A percentile compares a stretch with the other conserved stretches of the same genome.
These are phyloP conservation scores for Abelmoschus esculentus DNA, from an alignment of 345 rosid species.

Conservation along the genomic window DNA sequence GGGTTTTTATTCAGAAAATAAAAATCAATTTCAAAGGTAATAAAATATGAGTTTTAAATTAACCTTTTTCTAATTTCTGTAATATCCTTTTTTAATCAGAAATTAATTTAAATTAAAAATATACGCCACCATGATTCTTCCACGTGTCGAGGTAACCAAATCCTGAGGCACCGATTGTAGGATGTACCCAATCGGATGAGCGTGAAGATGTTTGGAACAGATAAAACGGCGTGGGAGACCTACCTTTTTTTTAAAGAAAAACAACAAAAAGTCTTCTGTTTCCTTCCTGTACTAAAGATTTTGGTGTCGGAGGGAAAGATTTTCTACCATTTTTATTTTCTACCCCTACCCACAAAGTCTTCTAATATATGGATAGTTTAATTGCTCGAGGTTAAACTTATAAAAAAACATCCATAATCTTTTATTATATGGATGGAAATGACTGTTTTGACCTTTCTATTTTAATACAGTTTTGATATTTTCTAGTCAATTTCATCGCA, in stretches of 20 bases:
- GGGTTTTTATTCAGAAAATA: too few species aligned
- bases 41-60: not conserved
- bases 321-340: conserved; percentile 12
- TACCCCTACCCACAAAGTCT: not conserved
- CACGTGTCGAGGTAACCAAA: conserved; percentile 17
- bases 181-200: conserved; percentile 10
- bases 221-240: conserved; percentile 23
- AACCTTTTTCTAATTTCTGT: too few species aligned
- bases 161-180: not conserved
- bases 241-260: not conserved
- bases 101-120: too few species aligned
- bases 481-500: too few species aligned
- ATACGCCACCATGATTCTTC: conserved; percentile 1
- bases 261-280: conserved; percentile 24
- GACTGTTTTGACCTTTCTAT: too few species aligned
- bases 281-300: conserved; percentile 32
- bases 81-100: too few species aligned
- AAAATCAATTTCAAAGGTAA: not conserved
- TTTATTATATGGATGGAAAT: too few species aligned
- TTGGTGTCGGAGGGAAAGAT: conserved; percentile 36
- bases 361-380: not conserved
- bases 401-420: too few species aligned
- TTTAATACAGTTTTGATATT: too few species aligned
- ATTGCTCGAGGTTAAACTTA: too few species aligned
- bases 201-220: not conserved